Conservation (phyloP, 768 basidiomycete species). For the Candolleomyces eurysporus region DNA sequence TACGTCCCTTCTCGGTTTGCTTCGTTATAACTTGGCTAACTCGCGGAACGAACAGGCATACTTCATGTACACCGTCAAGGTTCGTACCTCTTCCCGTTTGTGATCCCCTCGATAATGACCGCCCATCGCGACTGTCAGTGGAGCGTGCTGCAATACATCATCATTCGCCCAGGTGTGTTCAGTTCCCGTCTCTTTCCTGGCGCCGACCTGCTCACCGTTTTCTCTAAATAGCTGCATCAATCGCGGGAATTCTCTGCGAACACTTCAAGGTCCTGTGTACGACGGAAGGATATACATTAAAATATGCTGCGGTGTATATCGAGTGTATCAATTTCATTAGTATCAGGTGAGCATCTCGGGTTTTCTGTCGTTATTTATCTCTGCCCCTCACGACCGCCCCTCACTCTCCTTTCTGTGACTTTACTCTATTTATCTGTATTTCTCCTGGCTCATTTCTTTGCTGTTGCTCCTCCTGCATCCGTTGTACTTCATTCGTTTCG, state of each 20-base stretch:
- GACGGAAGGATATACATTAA: slow-evolving; percentile 52
- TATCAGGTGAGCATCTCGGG: slow-evolving; percentile 58
- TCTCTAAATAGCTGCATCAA: slow-evolving; percentile 13
- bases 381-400: too few relatives aligned
- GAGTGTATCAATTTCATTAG: slow-evolving; percentile 75
- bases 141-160: too few relatives aligned
- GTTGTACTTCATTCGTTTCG: too few relatives aligned
- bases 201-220: too few relatives aligned
- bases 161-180: too few relatives aligned
- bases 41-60: slow-evolving; percentile 49
- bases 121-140: slow-evolving; percentile 44
- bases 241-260: slow-evolving; percentile 50
- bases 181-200: too few relatives aligned
- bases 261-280: slow-evolving; percentile 67
- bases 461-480: too few relatives aligned
- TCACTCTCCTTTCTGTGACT: too few relatives aligned
- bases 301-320: slow-evolving; percentile 70
- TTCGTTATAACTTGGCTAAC: neutral
- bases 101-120: neutral
- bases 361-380: neutral
- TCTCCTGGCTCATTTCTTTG: too few relatives aligned
- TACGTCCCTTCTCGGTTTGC: slow-evolving; percentile 16
- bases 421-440: too few relatives aligned
- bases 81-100: slow-evolving; percentile 21
- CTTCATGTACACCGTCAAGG: slow-evolving; percentile 89